Conservation (phyloP, 2,329 filamentous ascomycete species). For the Xylaria sp. region DNA sequence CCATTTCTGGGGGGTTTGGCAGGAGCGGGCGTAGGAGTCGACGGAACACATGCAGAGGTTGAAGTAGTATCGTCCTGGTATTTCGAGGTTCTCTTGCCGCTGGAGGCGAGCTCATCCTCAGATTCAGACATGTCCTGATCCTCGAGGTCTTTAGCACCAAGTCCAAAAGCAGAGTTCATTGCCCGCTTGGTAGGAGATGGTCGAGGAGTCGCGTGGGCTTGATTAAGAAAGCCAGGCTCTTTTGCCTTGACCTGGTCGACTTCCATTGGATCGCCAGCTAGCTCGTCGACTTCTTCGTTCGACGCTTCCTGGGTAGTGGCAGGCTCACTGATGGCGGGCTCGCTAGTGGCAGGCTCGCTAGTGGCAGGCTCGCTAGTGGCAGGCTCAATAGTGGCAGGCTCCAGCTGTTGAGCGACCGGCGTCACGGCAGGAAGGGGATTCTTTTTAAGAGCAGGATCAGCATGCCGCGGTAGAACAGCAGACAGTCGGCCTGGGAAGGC, state of each 20-base stretch:
- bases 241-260: conserved; percentile 34
- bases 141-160: conserved; percentile 52
- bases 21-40: conserved; percentile 46
- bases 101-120: conserved; percentile 53
- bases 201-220: conserved; percentile 32
- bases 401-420: conserved; percentile 2
- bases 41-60: conserved; percentile 38
- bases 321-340: conserved; percentile 6
- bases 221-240: conserved; percentile 19
- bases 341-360: background rate
- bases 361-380: conserved; percentile 3
- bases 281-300: conserved; percentile 7
- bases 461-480: conserved; percentile 47
- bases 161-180: conserved; percentile 41
- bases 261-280: conserved; percentile 27
- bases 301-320: conserved; percentile 4
- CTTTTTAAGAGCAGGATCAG: conserved; percentile 43
- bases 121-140: conserved; percentile 52
- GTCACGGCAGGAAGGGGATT: conserved; percentile 30
- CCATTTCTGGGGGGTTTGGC: conserved; percentile 27
- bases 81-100: conserved; percentile 31
- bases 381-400: conserved; percentile 7
- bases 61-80: conserved; percentile 32
- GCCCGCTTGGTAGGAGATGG: conserved; percentile 34
- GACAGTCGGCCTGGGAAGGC: conserved; percentile 51